A percentile compares a stretch with the other conserved stretches of the same genome.
These are phyloP conservation scores for Magnusiomyces sp. DNA, from an alignment of 1,139 yeast genomes.

Conservation along the genomic window DNA sequence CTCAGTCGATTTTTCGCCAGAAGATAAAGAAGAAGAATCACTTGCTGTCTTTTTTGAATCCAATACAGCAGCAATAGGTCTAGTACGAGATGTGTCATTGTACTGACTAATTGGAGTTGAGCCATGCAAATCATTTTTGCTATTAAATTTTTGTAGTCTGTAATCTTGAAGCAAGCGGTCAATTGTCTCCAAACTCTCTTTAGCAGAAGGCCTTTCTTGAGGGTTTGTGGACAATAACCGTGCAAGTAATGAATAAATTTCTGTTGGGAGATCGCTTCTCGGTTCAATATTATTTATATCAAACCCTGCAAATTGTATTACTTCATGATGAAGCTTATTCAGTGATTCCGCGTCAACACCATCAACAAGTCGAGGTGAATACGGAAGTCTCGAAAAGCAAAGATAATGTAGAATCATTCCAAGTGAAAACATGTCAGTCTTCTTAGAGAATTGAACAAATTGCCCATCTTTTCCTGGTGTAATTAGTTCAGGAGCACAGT, in stretches of 20 bases:
- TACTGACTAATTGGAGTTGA: neutral
- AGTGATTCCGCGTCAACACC: slow-evolving; percentile 21
- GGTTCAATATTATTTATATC: slow-evolving; percentile 16
- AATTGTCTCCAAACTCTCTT: slow-evolving; percentile 32
- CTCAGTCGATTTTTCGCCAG: neutral
- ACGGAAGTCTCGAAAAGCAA: slow-evolving; percentile 66
- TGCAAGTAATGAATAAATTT: slow-evolving; percentile 35
- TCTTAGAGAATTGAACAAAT: slow-evolving; percentile 50
- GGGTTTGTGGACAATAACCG: slow-evolving; percentile 34
- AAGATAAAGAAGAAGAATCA: neutral
- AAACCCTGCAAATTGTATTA: slow-evolving; percentile 32
- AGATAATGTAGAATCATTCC: slow-evolving; percentile 74
- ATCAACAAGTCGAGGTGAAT: slow-evolving; percentile 21
- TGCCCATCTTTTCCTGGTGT: slow-evolving; percentile 23
- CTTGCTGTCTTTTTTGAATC: neutral
- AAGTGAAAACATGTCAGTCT: slow-evolving; percentile 71
- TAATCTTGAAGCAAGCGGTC: slow-evolving; percentile 13
- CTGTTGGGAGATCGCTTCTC: slow-evolving; percentile 34
- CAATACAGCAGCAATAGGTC: neutral
- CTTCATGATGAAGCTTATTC: slow-evolving; percentile 36
- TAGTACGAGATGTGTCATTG: neutral
- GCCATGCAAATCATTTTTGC: neutral
- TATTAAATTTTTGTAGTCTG: neutral
- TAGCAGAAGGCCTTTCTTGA: slow-evolving; percentile 38
- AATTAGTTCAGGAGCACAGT: slow-evolving; percentile 77